Base-by-base conservation (phyloP, 345 rosid species). In the Lumnitzera racemosa region DNA sequence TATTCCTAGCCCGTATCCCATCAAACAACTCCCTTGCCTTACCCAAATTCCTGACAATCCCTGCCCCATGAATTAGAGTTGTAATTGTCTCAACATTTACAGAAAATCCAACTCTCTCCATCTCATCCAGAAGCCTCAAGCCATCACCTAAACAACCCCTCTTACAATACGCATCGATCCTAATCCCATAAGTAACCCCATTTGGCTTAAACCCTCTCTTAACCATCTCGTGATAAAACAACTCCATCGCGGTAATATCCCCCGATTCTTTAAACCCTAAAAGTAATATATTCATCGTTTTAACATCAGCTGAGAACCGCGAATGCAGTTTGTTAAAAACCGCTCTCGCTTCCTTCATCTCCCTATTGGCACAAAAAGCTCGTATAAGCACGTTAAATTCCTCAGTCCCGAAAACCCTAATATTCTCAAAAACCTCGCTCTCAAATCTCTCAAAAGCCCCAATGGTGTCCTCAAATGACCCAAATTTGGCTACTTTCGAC, bases 151-250 rank as follows among this genome's bases (percentile, higher is more conserved):
- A 75, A n/a, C 70, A 64, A 3, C 91, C 78, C 59, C 79, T 92
- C 74, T 92, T 89, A 58, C 96, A 92, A 53, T 83, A 92, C 59
- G 85, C 89, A 80, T 92, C 90, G 16, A 92, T 82, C 52, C 96
- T 71, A 16, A 89, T 77, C 27, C 74, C 80, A 59, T 78, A 89
- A 20, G 96, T 87, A 2, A 70, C 61, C 15, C 67, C 51, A 46
- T 68, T 82, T 0, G 98, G 80, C 48, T 78, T 73, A 23, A 92
- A 89, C 15, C 90, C 88, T 76, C 97, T 76, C 49, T 75, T 70
- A 67, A 78, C 71, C 90, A 85, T 89, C 61, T 92, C 94, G 55
- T 85, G 94, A 54, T 82, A 89, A 52, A 92, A 89, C 55, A 92
- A 55, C 64, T 92, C 98, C 73, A 76, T 82, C 0, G 96, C 83